Conservation (phyloP, 208 protist species). For the Leishmania tarentolae region DNA sequence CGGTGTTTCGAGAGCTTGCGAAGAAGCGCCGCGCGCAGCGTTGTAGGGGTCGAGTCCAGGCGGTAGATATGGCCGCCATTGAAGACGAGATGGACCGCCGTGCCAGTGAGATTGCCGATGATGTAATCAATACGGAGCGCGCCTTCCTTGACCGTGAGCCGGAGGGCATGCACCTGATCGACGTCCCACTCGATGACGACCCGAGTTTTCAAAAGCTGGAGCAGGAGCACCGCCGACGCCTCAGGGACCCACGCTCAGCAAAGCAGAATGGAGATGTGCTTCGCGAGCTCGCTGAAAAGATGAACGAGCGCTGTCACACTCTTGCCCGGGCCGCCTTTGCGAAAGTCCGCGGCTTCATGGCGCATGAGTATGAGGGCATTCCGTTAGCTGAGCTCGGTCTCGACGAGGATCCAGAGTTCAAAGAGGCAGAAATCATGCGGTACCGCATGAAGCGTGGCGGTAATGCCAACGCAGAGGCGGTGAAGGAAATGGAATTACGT, state of each 20-base stretch:
- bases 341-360: constrained; percentile 73
- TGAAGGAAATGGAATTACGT: constrained; percentile 44
- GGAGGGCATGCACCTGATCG: constrained; percentile 78
- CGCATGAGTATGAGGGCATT: constrained; percentile 72
- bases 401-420: constrained; percentile 81
- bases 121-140: constrained; percentile 71
- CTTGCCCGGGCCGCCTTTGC: constrained; percentile 70
- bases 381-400: constrained; percentile 68
- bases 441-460: constrained; percentile 50
- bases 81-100: constrained; percentile 78
- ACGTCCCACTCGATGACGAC: constrained; percentile 85
- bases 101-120: constrained; percentile 78
- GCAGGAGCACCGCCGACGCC: constrained; percentile 70
- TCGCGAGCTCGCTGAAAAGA: constrained; percentile 57
- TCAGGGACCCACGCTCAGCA: constrained; percentile 48
- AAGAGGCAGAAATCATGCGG: constrained; percentile 65
- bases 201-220: constrained; percentile 66
- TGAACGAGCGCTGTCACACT: constrained; percentile 76
- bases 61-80: constrained; percentile 60
- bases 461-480: constrained; percentile 14
- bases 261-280: constrained; percentile 73
- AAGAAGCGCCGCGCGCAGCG: constrained; percentile 37
- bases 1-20: constrained; percentile 61
- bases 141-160: constrained; percentile 80
- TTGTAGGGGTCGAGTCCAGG: constrained; percentile 36